These are phyloP conservation scores for Claviceps sp. DNA, from an alignment of 2,329 filamentous ascomycete species.

Conservation along the genomic window DNA sequence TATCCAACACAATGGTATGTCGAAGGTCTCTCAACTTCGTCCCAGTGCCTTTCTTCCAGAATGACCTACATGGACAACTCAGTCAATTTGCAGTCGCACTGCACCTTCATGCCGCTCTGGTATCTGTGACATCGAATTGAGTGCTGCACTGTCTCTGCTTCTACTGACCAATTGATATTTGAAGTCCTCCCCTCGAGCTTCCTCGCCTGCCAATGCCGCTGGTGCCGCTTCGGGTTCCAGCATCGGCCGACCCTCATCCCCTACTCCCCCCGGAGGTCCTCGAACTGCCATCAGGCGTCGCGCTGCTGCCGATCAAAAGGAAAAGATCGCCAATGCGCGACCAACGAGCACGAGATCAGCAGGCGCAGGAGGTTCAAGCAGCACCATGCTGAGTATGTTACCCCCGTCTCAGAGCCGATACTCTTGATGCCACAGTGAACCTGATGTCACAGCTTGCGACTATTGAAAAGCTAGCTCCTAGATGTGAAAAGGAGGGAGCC, in stretches of 20 bases:
- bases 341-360: conserved; percentile 87
- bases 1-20: conserved; percentile 20
- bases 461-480: neutral
- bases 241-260: conserved; percentile 68
- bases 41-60: neutral
- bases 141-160: neutral
- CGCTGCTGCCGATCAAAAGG: conserved; percentile 92
- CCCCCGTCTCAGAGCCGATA: conserved; percentile 21
- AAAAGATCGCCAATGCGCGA: conserved; percentile 87
- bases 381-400: conserved; percentile 92
- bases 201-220: conserved; percentile 44
- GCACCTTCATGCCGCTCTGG: neutral
- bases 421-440: neutral
- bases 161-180: neutral
- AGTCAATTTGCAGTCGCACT: conserved; percentile 1
- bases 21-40: neutral
- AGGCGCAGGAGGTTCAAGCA: conserved; percentile 88
- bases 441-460: neutral
- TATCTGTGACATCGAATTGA: neutral
- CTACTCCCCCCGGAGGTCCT: conserved; percentile 81
- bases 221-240: conserved; percentile 53
- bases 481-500: neutral
- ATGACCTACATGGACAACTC: neutral
- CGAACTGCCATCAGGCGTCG: conserved; percentile 91
- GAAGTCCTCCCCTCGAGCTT: conserved; percentile 45